Percentiles rank a stretch among this genome's conserved stretches.
Conservation (phyloP, 176 grass and related monocot genomes). For the Paspalum vaginatum region DNA sequence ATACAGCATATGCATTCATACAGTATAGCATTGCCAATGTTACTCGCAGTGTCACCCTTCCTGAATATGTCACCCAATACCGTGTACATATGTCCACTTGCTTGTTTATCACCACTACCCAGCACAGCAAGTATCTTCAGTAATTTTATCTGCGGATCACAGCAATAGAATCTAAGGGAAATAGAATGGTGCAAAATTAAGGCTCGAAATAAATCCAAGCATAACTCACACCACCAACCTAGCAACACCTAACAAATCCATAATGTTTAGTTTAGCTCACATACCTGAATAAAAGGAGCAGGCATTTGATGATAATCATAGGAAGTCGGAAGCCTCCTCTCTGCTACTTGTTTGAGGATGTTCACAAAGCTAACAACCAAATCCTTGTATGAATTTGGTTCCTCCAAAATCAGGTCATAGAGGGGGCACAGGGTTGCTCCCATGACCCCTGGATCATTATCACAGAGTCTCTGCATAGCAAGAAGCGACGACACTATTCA, state of each 20-base stretch:
- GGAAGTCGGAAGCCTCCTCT: slow-evolving; percentile 92
- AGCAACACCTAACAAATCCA: slow-evolving; percentile 17
- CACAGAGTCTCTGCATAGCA: slow-evolving; percentile 77
- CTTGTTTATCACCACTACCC: slow-evolving; percentile 92
- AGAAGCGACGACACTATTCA: background rate
- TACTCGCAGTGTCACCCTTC: slow-evolving; percentile 91
- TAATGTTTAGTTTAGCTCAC: slow-evolving; percentile 9
- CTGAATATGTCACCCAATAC: slow-evolving; percentile 92
- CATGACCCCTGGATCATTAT: slow-evolving; percentile 99
- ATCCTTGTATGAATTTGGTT: slow-evolving; percentile 93
- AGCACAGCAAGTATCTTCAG: slow-evolving; percentile 95
- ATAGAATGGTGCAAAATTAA: slow-evolving; percentile 37
- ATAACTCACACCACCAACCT: slow-evolving; percentile 20
- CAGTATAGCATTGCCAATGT: slow-evolving; percentile 97
- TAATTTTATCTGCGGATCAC: slow-evolving; percentile 85
- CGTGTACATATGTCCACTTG: slow-evolving; percentile 84
- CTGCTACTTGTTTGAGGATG: slow-evolving; percentile 98
- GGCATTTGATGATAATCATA: slow-evolving; percentile 99
- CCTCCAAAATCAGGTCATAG: slow-evolving; percentile 88
- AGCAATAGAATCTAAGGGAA: slow-evolving; percentile 29
- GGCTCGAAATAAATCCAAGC: slow-evolving; percentile 10
- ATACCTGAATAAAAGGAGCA: slow-evolving; percentile 97
- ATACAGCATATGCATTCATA: slow-evolving; percentile 98
- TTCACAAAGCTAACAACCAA: slow-evolving; percentile 92
- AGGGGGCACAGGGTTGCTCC: slow-evolving; percentile 89